Evolutionary conservation across 495 filamentous ascomycete genomes (phyloP), one percentile per base, ranked within the genome.

Genomic region (Bacidia rubella): DNA sequence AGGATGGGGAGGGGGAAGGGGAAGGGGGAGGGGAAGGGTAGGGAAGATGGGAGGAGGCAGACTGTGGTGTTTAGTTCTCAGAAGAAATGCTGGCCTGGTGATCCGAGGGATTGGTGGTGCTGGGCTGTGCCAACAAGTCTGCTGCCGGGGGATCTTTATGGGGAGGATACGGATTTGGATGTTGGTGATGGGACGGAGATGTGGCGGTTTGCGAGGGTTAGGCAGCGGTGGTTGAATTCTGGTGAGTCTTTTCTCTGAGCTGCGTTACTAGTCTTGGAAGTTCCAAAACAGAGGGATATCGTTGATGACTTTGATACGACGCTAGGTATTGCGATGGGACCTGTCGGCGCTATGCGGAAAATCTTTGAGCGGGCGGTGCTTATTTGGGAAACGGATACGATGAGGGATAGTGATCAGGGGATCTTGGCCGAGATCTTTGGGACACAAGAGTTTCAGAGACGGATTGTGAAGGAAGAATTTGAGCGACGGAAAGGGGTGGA

Each of bases 31-130:
- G 53, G 47, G 21, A n/a, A 55, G 1, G 23, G 23, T 26, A 7
- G 20, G 47, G 10, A 32, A 52, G 5, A 1, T 51, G 15, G 53
- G 53, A 1, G 11, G 0, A 41, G 21, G 15, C 53, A 55, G 20
- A 26, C 35, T 23, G 49, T 55, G 2, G 41, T 55, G 1, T 43
- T 55, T 39, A 50, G 45, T 25, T 55, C 53, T 2, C 47, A 51
- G 41, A 55, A 55, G 47, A 51, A 43, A 10, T 55, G 53, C 24
- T 55, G 47, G 47, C 53, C 53, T n/a, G 53, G 53, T 20, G 39
- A 44, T 17, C 17, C 10, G 20, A 24, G 20, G 3, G 47, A 55
- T 38, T 22, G 35, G 23, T 42, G 40, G n/a, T 55, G 53, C 47
- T 51, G 29, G 11, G 32, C 47, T 7, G 53, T 55, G 12, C 53